phyloP scores from a whole-genome alignment of 768 basidiomycete genomes.

The Nevesoporus exiguus region DNA sequence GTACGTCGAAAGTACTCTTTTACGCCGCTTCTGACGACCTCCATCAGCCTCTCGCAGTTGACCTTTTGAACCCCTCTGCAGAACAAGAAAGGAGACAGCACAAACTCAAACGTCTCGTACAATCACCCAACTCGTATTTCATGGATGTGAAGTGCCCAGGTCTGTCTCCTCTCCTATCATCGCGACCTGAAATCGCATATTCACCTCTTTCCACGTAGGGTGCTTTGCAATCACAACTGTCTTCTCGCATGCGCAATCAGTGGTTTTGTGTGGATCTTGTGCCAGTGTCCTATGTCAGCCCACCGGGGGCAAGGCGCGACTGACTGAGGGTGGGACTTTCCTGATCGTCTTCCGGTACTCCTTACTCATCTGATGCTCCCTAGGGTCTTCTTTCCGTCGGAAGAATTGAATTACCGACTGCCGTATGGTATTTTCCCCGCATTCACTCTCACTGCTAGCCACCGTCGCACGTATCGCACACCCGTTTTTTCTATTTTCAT shows the following conservation, averaged over 20 bases:
- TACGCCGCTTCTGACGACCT: slow-evolving; percentile 4
- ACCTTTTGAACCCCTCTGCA: slow-evolving; percentile 93
- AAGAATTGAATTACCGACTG: slow-evolving; percentile 60
- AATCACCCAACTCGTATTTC: slow-evolving; percentile 98
- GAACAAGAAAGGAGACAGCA: slow-evolving; percentile 86
- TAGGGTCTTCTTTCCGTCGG: slow-evolving; percentile 97
- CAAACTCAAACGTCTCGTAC: slow-evolving; percentile 99
- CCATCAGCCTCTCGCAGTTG: slow-evolving; percentile 91
- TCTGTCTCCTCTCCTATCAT: slow-evolving; percentile 35
- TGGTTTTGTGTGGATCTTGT: slow-evolving; percentile 92
- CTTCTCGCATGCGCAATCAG: slow-evolving; percentile 99
- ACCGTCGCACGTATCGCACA: not conserved
- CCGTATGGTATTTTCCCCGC: not conserved
- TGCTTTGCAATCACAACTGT: slow-evolving; percentile 96
- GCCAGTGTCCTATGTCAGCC: slow-evolving; percentile 95
- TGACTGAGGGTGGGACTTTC: slow-evolving; percentile 85
- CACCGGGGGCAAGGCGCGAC: slow-evolving; percentile 94
- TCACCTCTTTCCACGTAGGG: slow-evolving; percentile 42
- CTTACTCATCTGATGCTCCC: slow-evolving; percentile 11
- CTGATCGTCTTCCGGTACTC: not conserved
- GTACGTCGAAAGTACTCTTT: slow-evolving; percentile 5
- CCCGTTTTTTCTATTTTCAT: not conserved
- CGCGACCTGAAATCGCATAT: not conserved
- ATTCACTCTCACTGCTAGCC: slow-evolving; percentile 1
- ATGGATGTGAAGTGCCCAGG: slow-evolving; percentile 99